Conservation (phyloP, 225 moss, liverwort and hornwort species). For the Anthoceros angustus region DNA sequence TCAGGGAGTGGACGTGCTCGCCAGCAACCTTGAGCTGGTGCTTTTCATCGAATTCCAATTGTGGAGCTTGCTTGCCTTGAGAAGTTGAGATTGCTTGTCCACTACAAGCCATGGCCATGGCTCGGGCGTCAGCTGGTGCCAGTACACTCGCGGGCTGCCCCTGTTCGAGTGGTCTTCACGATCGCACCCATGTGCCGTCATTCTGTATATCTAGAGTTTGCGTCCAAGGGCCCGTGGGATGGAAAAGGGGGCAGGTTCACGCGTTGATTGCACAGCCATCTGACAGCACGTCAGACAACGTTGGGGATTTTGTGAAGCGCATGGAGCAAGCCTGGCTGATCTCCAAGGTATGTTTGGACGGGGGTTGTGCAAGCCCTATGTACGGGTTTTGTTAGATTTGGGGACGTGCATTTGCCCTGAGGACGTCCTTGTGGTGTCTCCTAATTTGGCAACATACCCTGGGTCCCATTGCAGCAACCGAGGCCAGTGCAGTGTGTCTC, state of each 20-base stretch:
- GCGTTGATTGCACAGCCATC: conserved; percentile 59
- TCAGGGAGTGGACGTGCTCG: too few species aligned
- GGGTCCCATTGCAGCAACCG: conserved; percentile 46
- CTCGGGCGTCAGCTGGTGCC: not conserved
- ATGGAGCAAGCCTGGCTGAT: conserved; percentile 90
- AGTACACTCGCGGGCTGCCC: not conserved
- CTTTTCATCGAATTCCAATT: not conserved
- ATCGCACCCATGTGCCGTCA: conserved; percentile 17
- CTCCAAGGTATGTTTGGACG: conserved; percentile 37
- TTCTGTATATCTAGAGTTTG: conserved; percentile 50
- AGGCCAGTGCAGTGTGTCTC: conserved; percentile 72
- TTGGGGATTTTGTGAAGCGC: conserved; percentile 62
- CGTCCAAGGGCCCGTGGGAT: conserved; percentile 51
- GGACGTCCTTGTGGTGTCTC: conserved; percentile 6
- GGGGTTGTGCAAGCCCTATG: not conserved
- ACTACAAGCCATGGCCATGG: not conserved
- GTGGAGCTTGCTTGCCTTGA: not conserved
- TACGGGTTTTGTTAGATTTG: not conserved
- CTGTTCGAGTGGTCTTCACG: not conserved
- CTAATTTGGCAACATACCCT: not conserved
- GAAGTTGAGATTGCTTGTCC: too few species aligned
- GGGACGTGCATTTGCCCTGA: not conserved
- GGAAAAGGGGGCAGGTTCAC: conserved; percentile 25
- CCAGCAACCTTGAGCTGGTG: too few species aligned
- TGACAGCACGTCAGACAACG: conserved; percentile 54